Base-by-base conservation (phyloP, 2,329 filamentous ascomycete species). In the Diaporthe citrichinensis region DNA sequence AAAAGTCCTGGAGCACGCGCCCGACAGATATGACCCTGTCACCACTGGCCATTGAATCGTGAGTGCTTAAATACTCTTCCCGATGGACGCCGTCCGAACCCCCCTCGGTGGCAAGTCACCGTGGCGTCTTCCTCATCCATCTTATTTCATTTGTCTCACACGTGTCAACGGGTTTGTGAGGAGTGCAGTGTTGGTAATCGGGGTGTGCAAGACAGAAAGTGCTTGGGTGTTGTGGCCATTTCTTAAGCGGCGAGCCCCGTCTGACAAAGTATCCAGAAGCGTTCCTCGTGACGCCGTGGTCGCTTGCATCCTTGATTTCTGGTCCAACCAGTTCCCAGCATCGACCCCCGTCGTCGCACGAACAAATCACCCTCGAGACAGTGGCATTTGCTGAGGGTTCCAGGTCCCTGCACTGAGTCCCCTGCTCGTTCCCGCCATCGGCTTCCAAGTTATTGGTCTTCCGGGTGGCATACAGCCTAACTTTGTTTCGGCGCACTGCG, bases 91-190 rank as follows among this genome's bases (percentile, higher is more conserved):
- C 4, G 8, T 3, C 49, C 9, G 23, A 71, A 17, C 4, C 5
- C 25, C 44, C 28, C n/a, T 31, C 34, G 57, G 20, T 44, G 34
- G 23, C 12, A 31, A 46, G 12, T 53, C 25, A 8, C 14, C n/a
- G 59, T 72, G 72, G 67, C 75, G 49, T 17, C 44, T 31, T 28
- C 31, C 28, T 14, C 39, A 25, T n/a, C 61, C 67, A 69, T 41
- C 53, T 62, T 69, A 69, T 49, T 68, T 75, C 68, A 69, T 39
- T 68, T 69, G 75, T 76, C 75, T 76, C 55, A 74, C 59, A 72
- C 72, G 74, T 72, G 67, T 67, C 39, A 53, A n/a, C 28, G 25
- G n/a, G 20, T 36, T 49, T 31, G 49, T 46, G 17, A 67, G 23
- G 36, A 72, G n/a, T 25, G 31, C 23, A 57, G 65, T 55, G 41